A percentile compares a stretch with the other conserved stretches of the same genome.
Evolutionary conservation across 2,329 filamentous ascomycete species (phyloP).

Genomic region (Trichoderma sp.): DNA sequence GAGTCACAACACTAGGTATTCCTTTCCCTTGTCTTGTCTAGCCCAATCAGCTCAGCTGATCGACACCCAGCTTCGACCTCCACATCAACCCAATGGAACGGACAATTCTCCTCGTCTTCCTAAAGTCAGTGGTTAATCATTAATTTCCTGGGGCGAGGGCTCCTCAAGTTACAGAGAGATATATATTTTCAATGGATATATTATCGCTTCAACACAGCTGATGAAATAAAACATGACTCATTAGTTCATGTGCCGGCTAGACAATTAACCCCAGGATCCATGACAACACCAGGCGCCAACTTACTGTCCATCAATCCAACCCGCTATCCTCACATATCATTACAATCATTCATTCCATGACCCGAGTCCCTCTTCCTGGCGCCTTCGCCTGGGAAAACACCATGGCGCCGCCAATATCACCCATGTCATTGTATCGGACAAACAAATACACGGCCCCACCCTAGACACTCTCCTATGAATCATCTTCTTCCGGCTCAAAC

Average conservation of each 20-base stretch:
- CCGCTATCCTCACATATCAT: not conserved
- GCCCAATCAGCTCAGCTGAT: not conserved
- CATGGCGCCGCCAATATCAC: slow-evolving; percentile 2
- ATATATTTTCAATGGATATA: not conserved
- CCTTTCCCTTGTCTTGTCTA: not conserved
- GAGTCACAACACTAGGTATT: not conserved
- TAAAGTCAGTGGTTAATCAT: too few relatives aligned
- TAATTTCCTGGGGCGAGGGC: too few relatives aligned
- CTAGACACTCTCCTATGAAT: not conserved
- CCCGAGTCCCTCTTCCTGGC: not conserved
- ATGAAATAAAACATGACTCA: slow-evolving; percentile 11
- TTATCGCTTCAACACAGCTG: not conserved
- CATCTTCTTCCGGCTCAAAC: slow-evolving; percentile 63
- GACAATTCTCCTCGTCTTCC: not conserved
- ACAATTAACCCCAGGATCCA: slow-evolving; percentile 21
- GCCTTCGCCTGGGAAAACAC: not conserved
- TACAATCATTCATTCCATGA: slow-evolving; percentile 5
- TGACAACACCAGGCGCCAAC: slow-evolving; percentile 19
- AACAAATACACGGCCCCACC: not conserved
- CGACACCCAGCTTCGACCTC: not conserved
- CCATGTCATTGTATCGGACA: not conserved
- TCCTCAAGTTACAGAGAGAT: not conserved
- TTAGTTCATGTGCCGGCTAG: slow-evolving; percentile 9
- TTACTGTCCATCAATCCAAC: slow-evolving; percentile 17
- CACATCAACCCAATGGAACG: not conserved